These are phyloP conservation scores for Ustulina deusta DNA, from an alignment of 2,329 filamentous ascomycete genomes.

Conservation along the genomic window DNA sequence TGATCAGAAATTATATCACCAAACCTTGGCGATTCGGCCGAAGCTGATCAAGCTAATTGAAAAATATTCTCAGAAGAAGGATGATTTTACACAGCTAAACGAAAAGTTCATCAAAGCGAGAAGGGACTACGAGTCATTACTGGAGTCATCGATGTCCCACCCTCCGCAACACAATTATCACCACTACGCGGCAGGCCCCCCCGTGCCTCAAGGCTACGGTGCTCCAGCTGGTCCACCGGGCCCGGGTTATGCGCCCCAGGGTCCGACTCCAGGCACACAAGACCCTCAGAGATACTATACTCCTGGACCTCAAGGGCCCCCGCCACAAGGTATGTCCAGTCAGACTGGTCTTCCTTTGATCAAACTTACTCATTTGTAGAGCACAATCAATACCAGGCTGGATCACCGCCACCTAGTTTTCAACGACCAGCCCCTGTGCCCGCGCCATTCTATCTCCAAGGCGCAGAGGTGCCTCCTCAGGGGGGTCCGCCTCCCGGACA, in stretches of 20 bases:
- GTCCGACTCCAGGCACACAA: slow-evolving; percentile 60
- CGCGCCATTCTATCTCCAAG: slow-evolving; percentile 75
- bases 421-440: slow-evolving; percentile 65
- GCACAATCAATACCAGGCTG: slow-evolving; percentile 58
- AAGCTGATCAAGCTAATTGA: slow-evolving; percentile 98
- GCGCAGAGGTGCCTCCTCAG: slow-evolving; percentile 64
- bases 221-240: slow-evolving; percentile 50
- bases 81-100: slow-evolving; percentile 98
- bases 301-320: slow-evolving; percentile 62
- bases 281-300: slow-evolving; percentile 78
- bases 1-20: slow-evolving; percentile 81
- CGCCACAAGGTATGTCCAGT: slow-evolving; percentile 54
- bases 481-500: slow-evolving; percentile 51
- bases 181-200: slow-evolving; percentile 70
- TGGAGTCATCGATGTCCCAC: slow-evolving; percentile 97
- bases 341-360: slow-evolving; percentile 29
- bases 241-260: slow-evolving; percentile 56
- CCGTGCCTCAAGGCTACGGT: slow-evolving; percentile 60
- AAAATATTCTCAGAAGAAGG: slow-evolving; percentile 99
- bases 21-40: slow-evolving; percentile 91
- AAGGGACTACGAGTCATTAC: slow-evolving; percentile 93
- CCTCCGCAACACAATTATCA: slow-evolving; percentile 84
- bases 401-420: slow-evolving; percentile 66
- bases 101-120: slow-evolving; percentile 99
- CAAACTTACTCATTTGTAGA: slow-evolving; percentile 51